These are phyloP conservation scores for Hibiscus syriacus DNA, from an alignment of 345 rosid species.

Conservation along the genomic window DNA sequence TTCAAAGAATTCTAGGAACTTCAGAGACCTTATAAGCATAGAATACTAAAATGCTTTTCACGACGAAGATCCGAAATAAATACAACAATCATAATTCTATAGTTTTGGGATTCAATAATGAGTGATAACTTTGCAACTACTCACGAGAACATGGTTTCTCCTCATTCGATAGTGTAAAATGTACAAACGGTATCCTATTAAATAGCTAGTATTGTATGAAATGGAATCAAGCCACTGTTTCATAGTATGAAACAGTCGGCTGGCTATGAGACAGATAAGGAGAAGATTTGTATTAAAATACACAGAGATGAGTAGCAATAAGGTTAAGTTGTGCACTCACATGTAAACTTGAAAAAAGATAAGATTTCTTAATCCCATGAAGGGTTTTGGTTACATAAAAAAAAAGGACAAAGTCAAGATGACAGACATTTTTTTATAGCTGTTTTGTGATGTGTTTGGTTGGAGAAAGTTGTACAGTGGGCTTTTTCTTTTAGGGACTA, in stretches of 20 bases:
- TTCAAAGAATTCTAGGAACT: too few species aligned
- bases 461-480: background rate
- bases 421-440: constrained; percentile 7
- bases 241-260: constrained; percentile 39
- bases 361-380: constrained; percentile 9
- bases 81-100: too few species aligned
- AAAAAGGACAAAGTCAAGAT: constrained; percentile 24
- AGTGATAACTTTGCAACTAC: background rate
- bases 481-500: background rate
- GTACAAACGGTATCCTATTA: background rate
- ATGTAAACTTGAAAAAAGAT: constrained; percentile 19
- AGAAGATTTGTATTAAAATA: background rate
- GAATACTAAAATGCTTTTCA: too few species aligned
- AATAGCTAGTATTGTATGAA: background rate
- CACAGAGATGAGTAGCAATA: background rate
- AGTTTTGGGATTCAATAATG: background rate
- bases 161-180: background rate
- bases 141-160: background rate
- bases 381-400: background rate
- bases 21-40: too few species aligned
- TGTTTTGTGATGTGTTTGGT: constrained; percentile 9
- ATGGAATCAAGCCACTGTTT: constrained; percentile 20
- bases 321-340: constrained; percentile 4
- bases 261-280: constrained; percentile 13
- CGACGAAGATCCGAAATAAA: too few species aligned